Base-by-base conservation (phyloP, 129 eudicot species). In the Artemisia argyi region DNA sequence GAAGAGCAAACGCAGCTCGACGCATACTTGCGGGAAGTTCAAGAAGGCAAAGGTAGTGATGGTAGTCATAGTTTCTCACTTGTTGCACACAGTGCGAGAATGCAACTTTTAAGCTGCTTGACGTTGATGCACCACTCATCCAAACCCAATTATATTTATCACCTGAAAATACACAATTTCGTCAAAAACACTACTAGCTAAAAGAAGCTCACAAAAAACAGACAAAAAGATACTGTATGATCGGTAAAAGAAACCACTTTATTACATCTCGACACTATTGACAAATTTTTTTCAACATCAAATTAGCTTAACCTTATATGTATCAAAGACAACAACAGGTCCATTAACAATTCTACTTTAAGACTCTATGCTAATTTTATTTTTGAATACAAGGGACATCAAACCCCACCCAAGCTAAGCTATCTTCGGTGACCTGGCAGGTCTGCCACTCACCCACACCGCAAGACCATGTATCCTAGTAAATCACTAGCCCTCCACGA, bases 81-180 rank as follows among this genome's bases (percentile, higher is more conserved):
- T 88, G 99, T 63, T 90, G 97, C 35, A 95, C 99, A 30, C 99
- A 95, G 68, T 95, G 79, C 55, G 99, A 95, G 75, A 95, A 85
- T 44, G 99, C 96, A 10, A 88, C 75, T 56, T 86, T 86, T 78
- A 86, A 55, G 73, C 89, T 76, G 66, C 88, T 72, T 30, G 95
- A 83, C 22, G 83, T 65, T 26, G 91, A 75, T 79, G 85, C 76
- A 35, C 86, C 82, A 76, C 69, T 86, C 98, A 92, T 92, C n/a
- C 22, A 76, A 61, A 69, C 78, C 66, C 11, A 12, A 17, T 22
- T 60, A 60, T 55, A 24, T 32, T 65, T 65, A 20, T 44, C 42
- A 24, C 60, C 91, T 83, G 81, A 32, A 80, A 26, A 83, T 65
- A 16, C 73, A 68, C 14, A 52, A 68, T 11, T 39, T 44, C 15